Evolutionary conservation across 768 basidiomycete species (phyloP), one percentile per base, ranked within the genome.

Genomic region (Cyclocybe cylindracea): DNA sequence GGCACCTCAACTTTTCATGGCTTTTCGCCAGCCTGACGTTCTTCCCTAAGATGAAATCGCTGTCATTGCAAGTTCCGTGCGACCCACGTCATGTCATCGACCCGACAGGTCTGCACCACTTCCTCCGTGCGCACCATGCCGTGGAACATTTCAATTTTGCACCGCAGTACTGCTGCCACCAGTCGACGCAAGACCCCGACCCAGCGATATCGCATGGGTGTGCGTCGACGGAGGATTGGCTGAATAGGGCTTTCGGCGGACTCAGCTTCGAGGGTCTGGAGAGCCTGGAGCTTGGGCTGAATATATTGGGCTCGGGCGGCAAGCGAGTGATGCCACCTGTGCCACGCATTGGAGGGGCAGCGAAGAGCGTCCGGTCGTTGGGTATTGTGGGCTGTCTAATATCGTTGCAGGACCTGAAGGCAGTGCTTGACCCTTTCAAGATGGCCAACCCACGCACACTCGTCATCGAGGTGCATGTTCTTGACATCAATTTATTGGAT

Each of bases 11-110:
- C 42, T 56, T 62, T 29, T 60, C 54, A 13, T 36, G 44, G 38
- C 51, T 60, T 10, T 62, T 51, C 39, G 39, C 46, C 10, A 48
- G 35, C 14, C 57, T 61, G 24, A 44, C 40, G 39, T 54, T 38
- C 7, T 55, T 62, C 13, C 61, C 61, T 5, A 50, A 51, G 40
- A 55, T 62, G 7, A 49, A 41, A 10, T 31, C 34, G 24, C 51
- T 62, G 7, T 42, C 50, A 3, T 46, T 58, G 9, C 36, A 50
- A 16, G 24, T 56, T 18, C 58, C 61, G 2, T 58, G 56, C 45
- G 61, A 60, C 47, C 55, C 59, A 7, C 31, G 46, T 10, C 59
- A 62, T 46, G 16, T 62, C 8, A 43, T 44, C 38, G 59, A 60
- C 49, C 50, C 61, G 10, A 46, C 34, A 11, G 55, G 54, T 4